Conservation (phyloP, 805 yeast species). For the Wickerhamiella vanderwaltii region DNA sequence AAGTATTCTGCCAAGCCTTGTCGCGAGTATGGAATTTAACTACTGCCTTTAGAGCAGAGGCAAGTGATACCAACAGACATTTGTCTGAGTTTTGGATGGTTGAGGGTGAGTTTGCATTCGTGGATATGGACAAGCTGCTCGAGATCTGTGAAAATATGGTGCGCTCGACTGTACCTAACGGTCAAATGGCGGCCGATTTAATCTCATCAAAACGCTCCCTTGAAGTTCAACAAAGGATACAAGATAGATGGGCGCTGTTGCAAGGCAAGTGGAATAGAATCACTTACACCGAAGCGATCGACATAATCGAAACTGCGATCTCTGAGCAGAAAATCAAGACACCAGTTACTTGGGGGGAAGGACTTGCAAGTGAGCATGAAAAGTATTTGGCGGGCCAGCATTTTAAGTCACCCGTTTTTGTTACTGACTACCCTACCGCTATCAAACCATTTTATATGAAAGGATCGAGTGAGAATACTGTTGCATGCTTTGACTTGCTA, state of each 20-base stretch:
- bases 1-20: conserved; percentile 60
- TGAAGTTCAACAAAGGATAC: conserved; percentile 29
- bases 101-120: conserved; percentile 76
- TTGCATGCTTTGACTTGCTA: conserved; percentile 79
- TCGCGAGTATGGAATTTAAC: conserved; percentile 76
- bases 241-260: conserved; percentile 50
- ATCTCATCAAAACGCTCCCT: conserved; percentile 26
- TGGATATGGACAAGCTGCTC: conserved; percentile 47
- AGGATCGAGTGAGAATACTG: conserved; percentile 28
- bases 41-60: conserved; percentile 92
- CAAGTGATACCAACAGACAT: conserved; percentile 82
- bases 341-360: conserved; percentile 55
- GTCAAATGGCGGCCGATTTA: conserved; percentile 19
- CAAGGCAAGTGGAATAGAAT: conserved; percentile 50
- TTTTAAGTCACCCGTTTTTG: conserved; percentile 60
- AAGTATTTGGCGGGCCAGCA: conserved; percentile 70
- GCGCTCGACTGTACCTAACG: conserved; percentile 33
- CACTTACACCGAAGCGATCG: conserved; percentile 66
- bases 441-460: conserved; percentile 93
- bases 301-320: conserved; percentile 33
- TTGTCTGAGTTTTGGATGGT: conserved; percentile 95
- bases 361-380: conserved; percentile 75
- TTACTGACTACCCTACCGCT: conserved; percentile 70
- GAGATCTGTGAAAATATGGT: conserved; percentile 60
- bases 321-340: conserved; percentile 30